Evolutionary conservation across 2,329 filamentous ascomycete genomes (phyloP).

Genomic region (Ophiostoma ulmi): DNA sequence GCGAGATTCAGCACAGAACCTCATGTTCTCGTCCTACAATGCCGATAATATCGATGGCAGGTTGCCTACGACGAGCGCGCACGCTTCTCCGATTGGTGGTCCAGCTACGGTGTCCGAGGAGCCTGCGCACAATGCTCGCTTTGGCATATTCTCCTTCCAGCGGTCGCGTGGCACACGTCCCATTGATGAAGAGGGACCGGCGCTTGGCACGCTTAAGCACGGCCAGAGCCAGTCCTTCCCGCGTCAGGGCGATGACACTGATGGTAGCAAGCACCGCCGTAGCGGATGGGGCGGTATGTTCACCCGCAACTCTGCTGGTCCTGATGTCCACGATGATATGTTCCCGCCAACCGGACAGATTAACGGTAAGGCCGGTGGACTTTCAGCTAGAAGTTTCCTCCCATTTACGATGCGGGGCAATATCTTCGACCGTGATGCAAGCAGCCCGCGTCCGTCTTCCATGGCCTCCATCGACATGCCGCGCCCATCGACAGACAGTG

Average conservation of each 20-base stretch:
- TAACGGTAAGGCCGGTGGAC: constrained; percentile 33
- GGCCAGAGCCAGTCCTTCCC: constrained; percentile 76
- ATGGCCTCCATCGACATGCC: constrained; percentile 67
- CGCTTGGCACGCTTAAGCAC: constrained; percentile 63
- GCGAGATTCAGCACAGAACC: constrained; percentile 54
- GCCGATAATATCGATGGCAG: constrained; percentile 44
- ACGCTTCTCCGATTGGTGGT: constrained; percentile 40
- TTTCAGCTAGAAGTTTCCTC: constrained; percentile 39
- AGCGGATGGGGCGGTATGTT: constrained; percentile 55
- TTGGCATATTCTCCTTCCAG: constrained; percentile 55
- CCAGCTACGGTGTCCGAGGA: constrained; percentile 24
- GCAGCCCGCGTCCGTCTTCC: constrained; percentile 61
- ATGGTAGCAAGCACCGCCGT: constrained; percentile 48
- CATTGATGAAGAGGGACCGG: constrained; percentile 54
- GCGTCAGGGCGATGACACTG: constrained; percentile 53
- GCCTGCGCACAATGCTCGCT: constrained; percentile 36
- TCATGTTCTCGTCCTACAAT: constrained; percentile 49
- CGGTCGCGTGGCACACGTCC: constrained; percentile 59
- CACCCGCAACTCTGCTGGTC: constrained; percentile 48
- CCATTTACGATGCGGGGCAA: constrained; percentile 46
- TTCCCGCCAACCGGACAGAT: constrained; percentile 24
- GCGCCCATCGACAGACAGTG: constrained; percentile 72
- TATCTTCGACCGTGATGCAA: constrained; percentile 49
- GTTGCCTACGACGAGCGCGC: constrained; percentile 37
- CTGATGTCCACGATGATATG: constrained; percentile 40